phyloP scores from a whole-genome alignment of 352 stramenopile genomes.

The Globisporangium polare region DNA sequence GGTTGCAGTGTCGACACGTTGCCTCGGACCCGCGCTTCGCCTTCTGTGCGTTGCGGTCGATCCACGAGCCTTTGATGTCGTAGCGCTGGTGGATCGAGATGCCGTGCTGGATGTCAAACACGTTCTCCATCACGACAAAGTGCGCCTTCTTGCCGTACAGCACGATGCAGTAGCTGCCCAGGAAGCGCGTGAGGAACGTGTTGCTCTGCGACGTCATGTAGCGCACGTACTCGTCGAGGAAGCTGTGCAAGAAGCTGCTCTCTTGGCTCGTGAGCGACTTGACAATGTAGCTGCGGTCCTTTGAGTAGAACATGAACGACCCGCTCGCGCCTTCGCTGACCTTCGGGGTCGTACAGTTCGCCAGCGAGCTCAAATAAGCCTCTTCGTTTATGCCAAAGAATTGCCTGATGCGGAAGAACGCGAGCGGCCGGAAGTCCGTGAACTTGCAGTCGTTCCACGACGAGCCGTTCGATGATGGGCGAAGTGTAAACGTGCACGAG shows the following conservation, averaged over 20 bases:
- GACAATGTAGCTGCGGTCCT: constrained; percentile 1
- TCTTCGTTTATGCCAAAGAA: constrained; percentile 57
- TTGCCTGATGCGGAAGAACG: constrained; percentile 48
- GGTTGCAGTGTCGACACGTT: constrained; percentile 69
- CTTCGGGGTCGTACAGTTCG: constrained; percentile 66
- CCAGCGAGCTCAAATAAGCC: constrained; percentile 49
- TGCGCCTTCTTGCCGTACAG: constrained; percentile 68
- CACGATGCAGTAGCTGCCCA: constrained; percentile 77
- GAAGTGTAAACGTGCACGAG: constrained; percentile 39
- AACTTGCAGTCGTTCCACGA: constrained; percentile 57
- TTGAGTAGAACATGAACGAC: constrained; percentile 19
- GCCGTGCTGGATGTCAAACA: constrained; percentile 79
- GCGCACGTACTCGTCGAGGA: constrained; percentile 58
- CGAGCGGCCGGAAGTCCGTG: constrained; percentile 46
- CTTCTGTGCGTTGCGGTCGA: constrained; percentile 73
- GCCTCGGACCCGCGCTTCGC: constrained; percentile 46
- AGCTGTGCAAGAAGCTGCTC: constrained; percentile 54
- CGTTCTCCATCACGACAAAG: constrained; percentile 90
- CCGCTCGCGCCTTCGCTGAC: constrained; percentile 76
- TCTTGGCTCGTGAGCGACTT: constrained; percentile 41
- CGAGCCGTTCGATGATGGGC: constrained; percentile 24
- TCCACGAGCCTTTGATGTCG: constrained; percentile 87
- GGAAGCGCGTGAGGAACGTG: constrained; percentile 78
- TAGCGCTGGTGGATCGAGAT: constrained; percentile 80
- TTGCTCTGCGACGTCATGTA: constrained; percentile 54